Conservation (phyloP, 139 green algal genomes). For the Micractinium conductrix region DNA sequence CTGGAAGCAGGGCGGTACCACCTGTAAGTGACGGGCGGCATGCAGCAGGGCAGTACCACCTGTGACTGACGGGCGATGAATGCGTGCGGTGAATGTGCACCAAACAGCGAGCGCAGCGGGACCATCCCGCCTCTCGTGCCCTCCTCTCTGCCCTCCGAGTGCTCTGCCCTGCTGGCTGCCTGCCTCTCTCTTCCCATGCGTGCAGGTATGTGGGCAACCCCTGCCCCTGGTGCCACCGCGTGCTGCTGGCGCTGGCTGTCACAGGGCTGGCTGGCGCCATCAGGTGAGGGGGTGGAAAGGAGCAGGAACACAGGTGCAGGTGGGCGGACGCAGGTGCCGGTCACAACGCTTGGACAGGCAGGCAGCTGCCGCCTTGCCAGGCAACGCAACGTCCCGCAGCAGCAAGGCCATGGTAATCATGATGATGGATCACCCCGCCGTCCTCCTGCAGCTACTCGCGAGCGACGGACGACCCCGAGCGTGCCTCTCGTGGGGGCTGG, state of each 20-base stretch:
- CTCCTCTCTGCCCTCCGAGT: too few relatives aligned
- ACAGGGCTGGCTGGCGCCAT: constrained; percentile 57
- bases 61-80: not conserved
- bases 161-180: not conserved
- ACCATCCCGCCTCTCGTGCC: too few relatives aligned
- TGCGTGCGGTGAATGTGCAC: not conserved
- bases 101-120: constrained; percentile 2
- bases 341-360: too few relatives aligned
- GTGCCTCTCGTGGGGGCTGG: constrained; percentile 77
- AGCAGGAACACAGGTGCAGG: too few relatives aligned
- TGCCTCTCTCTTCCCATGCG: too few relatives aligned
- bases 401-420: too few relatives aligned
- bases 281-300: not conserved
- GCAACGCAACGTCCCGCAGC: too few relatives aligned
- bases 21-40: too few relatives aligned
- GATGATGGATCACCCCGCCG: too few relatives aligned
- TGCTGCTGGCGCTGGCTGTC: constrained; percentile 76
- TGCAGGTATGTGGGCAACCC: constrained; percentile 95
- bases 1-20: constrained; percentile 23
- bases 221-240: constrained; percentile 97
- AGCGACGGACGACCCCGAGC: constrained; percentile 79
- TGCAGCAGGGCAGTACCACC: not conserved
- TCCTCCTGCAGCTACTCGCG: constrained; percentile 35
- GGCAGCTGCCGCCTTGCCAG: too few relatives aligned
- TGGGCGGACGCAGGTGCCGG: too few relatives aligned